A percentile compares a stretch with the other conserved stretches of the same genome.
phyloP scores from a whole-genome alignment of 176 grass and related monocot genomes.

The Eremochloa ophiuroides region DNA sequence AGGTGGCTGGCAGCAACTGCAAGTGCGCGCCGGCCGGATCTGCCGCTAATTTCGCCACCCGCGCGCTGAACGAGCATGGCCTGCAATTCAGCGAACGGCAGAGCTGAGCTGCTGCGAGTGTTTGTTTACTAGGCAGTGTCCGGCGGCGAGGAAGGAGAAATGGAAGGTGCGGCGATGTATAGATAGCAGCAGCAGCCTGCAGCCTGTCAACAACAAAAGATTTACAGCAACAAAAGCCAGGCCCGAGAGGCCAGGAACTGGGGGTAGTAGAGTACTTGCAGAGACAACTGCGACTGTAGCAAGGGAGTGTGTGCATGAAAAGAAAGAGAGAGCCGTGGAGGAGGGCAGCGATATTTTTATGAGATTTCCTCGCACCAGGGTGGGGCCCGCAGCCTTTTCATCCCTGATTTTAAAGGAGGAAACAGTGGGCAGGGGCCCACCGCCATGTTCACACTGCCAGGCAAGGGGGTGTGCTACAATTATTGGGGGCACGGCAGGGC shows the following conservation, averaged over 20 bases:
- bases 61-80: not conserved
- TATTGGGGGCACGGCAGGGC: no score
- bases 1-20: not conserved
- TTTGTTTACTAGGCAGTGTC: no score
- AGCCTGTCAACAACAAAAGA: slow-evolving; percentile 31
- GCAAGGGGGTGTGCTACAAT: no score
- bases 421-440: no score
- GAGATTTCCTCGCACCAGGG: no score
- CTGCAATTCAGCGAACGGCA: not conserved
- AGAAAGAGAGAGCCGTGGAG: not conserved
- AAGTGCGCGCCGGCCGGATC: not conserved
- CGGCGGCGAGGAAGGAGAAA: not conserved
- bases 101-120: no score
- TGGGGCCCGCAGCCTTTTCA: no score
- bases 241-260: slow-evolving; percentile 23
- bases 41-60: not conserved
- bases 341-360: no score
- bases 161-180: not conserved
- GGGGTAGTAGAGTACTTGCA: not conserved
- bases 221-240: slow-evolving; percentile 27
- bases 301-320: not conserved
- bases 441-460: no score
- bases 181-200: not conserved
- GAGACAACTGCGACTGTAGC: slow-evolving; percentile 15
- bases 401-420: no score